phyloP scores from a whole-genome alignment of 257 asterid genomes.

The Mitragyna speciosa region DNA sequence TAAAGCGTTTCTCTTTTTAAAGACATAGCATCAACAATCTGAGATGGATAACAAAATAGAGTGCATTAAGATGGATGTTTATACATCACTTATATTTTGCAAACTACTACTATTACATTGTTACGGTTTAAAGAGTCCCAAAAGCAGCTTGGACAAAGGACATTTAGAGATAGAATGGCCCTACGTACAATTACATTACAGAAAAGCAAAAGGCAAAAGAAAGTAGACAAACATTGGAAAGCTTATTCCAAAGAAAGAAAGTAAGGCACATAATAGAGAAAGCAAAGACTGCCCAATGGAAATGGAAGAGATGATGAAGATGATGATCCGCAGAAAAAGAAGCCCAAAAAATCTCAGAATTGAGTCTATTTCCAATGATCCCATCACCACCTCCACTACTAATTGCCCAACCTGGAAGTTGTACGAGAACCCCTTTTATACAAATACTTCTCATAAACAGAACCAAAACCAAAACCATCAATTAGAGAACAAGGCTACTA shows the following conservation, averaged over 20 bases:
- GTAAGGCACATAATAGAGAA: neutral
- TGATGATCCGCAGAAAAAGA: conserved; percentile 34
- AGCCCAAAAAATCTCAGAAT: conserved; percentile 40
- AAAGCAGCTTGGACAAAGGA: conserved; percentile 20
- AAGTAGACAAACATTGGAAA: conserved; percentile 2
- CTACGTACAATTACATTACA: conserved; percentile 35
- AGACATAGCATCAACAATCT: conserved; percentile 17
- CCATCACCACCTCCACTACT: conserved; percentile 24
- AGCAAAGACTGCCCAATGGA: conserved; percentile 12
- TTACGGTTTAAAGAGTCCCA: neutral
- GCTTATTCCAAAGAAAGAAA: conserved; percentile 1
- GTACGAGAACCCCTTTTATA: conserved; percentile 77
- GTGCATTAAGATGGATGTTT: neutral
- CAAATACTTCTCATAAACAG: conserved; percentile 22
- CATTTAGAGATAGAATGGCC: conserved; percentile 29
- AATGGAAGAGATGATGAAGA: conserved; percentile 58
- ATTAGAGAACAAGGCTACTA: neutral
- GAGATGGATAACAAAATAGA: conserved; percentile 21
- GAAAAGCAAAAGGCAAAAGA: conserved; percentile 35
- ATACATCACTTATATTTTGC: conserved; percentile 4
- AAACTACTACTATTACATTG: neutral
- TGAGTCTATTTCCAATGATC: conserved; percentile 27
- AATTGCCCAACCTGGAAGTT: conserved; percentile 68
- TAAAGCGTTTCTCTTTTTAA: conserved; percentile 8
- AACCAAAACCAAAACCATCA: neutral